Conservation (phyloP, 2,329 filamentous ascomycete species). For the Venturiaceae sp. region DNA sequence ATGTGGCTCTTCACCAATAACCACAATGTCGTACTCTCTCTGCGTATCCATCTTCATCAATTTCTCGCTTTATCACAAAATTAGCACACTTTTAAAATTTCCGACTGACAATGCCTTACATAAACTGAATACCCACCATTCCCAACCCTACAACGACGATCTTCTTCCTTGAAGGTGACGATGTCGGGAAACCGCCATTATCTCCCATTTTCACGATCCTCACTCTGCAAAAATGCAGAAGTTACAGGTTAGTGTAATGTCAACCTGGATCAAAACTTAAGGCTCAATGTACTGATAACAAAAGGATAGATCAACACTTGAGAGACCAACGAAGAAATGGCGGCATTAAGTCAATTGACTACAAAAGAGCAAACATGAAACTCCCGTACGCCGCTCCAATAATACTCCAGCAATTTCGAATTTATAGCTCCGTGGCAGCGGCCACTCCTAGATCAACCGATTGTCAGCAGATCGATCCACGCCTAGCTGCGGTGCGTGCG, state of each 20-base stretch:
- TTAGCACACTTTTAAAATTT: neutral
- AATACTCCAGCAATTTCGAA: neutral
- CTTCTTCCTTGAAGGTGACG: conserved; percentile 41
- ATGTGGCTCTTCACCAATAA: conserved; percentile 81
- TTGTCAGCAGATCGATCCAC: neutral
- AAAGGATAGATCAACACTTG: neutral
- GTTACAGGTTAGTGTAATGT: neutral
- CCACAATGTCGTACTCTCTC: conserved; percentile 67
- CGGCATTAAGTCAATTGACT: neutral
- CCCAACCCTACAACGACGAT: conserved; percentile 79
- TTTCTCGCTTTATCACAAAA: conserved; percentile 57
- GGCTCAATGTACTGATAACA: no score
- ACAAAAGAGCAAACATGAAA: neutral
- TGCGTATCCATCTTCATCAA: conserved; percentile 74
- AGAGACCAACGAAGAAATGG: neutral
- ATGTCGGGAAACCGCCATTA: neutral
- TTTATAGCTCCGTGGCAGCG: neutral
- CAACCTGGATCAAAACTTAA: no score
- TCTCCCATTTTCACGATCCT: neutral
- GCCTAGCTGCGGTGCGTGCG: neutral
- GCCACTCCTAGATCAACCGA: neutral
- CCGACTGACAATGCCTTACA: conserved; percentile 47
- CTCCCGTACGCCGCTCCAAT: neutral
- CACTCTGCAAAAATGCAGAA: neutral
- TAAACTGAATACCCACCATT: conserved; percentile 84